phyloP scores from a whole-genome alignment of 768 basidiomycete genomes.

The Macrolepiota albuminosa region DNA sequence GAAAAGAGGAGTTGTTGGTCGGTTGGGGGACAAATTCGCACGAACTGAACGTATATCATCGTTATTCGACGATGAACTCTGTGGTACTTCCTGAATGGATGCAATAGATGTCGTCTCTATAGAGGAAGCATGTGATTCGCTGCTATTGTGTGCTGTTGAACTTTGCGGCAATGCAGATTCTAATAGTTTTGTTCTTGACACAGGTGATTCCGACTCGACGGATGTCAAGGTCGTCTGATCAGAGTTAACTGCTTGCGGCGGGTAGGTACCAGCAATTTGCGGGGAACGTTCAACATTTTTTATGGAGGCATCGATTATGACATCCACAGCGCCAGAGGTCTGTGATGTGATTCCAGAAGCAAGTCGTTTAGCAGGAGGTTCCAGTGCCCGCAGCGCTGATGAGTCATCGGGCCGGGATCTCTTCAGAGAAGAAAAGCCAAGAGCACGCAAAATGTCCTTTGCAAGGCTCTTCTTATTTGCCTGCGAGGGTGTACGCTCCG shows the following conservation, averaged over 20 bases:
- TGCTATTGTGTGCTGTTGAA: neutral
- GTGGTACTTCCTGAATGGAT: neutral
- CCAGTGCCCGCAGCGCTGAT: neutral
- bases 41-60: neutral
- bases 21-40: neutral
- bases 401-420: slow-evolving; percentile 14
- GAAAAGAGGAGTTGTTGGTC: slow-evolving; percentile 38
- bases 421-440: slow-evolving; percentile 29
- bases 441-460: slow-evolving; percentile 49
- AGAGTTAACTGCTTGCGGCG: neutral
- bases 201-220: neutral
- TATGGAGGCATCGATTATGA: neutral
- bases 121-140: neutral
- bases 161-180: neutral
- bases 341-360: neutral
- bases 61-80: neutral
- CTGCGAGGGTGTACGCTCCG: slow-evolving; percentile 29
- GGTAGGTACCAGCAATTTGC: neutral
- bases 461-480: slow-evolving; percentile 51
- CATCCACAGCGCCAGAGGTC: neutral
- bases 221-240: neutral
- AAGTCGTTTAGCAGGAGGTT: slow-evolving; percentile 11
- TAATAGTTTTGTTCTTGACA: neutral
- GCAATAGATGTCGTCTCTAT: neutral
- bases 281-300: neutral